A percentile compares a stretch with the other conserved stretches of the same genome.
phyloP scores from a whole-genome alignment of 305 asterid species.

The Fraxinus latifolia region DNA sequence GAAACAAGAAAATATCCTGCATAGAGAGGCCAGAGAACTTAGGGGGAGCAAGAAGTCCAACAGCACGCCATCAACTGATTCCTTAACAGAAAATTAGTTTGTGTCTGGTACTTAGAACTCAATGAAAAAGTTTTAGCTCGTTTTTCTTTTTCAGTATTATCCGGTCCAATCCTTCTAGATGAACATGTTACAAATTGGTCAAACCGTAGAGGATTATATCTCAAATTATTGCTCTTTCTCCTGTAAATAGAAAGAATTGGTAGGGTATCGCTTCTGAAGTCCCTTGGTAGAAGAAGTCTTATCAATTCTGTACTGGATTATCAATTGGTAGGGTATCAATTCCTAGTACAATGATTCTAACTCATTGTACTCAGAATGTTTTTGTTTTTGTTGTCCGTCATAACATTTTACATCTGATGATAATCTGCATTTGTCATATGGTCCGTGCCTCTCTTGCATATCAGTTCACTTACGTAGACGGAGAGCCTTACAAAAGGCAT shows the following conservation, averaged over 20 bases:
- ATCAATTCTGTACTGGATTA: background rate
- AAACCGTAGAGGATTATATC: background rate
- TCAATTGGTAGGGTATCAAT: too few relatives aligned
- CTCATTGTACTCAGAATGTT: background rate
- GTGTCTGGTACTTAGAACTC: background rate
- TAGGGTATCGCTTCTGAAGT: background rate
- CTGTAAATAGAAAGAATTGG: background rate
- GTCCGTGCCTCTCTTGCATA: too few relatives aligned
- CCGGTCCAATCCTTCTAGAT: background rate
- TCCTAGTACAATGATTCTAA: background rate
- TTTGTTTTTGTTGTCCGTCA: background rate
- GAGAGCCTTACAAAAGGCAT: too few relatives aligned
- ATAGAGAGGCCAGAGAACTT: constrained; percentile 55
- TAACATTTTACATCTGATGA: background rate
- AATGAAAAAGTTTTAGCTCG: background rate
- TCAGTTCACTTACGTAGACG: too few relatives aligned
- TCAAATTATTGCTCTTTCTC: background rate
- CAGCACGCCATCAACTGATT: constrained; percentile 55
- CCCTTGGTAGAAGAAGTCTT: background rate
- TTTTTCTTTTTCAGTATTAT: background rate
- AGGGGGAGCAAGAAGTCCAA: constrained; percentile 65
- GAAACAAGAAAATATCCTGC: constrained; percentile 49
- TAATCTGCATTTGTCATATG: background rate
- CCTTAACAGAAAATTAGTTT: background rate
- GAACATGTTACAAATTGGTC: background rate